A percentile compares a stretch with the other conserved stretches of the same genome.
phyloP scores from a whole-genome alignment of 2,329 filamentous ascomycete genomes.

The Talaromyces sp. region DNA sequence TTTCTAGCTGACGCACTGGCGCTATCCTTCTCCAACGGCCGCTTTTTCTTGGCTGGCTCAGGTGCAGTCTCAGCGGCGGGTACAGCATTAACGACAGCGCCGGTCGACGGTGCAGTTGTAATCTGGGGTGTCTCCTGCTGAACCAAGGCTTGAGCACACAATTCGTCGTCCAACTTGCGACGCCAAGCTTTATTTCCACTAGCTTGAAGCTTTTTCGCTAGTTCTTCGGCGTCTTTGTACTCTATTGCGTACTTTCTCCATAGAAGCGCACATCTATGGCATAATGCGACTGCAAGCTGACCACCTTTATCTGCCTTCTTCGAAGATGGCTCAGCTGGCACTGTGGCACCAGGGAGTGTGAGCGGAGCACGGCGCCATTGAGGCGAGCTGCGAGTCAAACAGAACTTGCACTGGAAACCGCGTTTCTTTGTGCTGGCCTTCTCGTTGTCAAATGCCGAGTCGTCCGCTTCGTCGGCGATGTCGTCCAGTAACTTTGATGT shows the following conservation, averaged over 20 bases:
- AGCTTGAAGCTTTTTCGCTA: conserved; percentile 79
- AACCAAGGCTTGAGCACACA: conserved; percentile 51
- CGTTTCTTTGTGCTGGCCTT: conserved; percentile 79
- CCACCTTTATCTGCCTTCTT: conserved; percentile 75
- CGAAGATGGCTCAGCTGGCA: conserved; percentile 59
- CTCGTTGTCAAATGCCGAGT: conserved; percentile 89
- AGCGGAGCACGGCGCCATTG: conserved; percentile 91
- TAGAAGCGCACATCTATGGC: conserved; percentile 82
- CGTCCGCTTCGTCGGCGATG: conserved; percentile 85
- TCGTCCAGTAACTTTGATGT: conserved; percentile 81
- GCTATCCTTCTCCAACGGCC: conserved; percentile 51
- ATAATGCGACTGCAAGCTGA: conserved; percentile 76
- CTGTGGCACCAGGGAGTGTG: conserved; percentile 65
- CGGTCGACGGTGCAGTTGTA: conserved; percentile 43
- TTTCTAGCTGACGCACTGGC: conserved; percentile 46
- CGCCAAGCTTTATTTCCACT: conserved; percentile 80
- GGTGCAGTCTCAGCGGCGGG: conserved; percentile 30
- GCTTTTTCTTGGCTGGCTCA: conserved; percentile 62
- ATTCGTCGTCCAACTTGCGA: conserved; percentile 85
- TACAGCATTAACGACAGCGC: conserved; percentile 37
- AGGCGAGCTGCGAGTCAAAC: conserved; percentile 70
- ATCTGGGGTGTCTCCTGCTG: conserved; percentile 46
- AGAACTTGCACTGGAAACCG: conserved; percentile 92
- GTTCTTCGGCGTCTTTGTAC: conserved; percentile 90
- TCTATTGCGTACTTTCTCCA: conserved; percentile 96